phyloP scores from a whole-genome alignment of 345 rosid genomes.

The Sisymbrium altissimum region DNA sequence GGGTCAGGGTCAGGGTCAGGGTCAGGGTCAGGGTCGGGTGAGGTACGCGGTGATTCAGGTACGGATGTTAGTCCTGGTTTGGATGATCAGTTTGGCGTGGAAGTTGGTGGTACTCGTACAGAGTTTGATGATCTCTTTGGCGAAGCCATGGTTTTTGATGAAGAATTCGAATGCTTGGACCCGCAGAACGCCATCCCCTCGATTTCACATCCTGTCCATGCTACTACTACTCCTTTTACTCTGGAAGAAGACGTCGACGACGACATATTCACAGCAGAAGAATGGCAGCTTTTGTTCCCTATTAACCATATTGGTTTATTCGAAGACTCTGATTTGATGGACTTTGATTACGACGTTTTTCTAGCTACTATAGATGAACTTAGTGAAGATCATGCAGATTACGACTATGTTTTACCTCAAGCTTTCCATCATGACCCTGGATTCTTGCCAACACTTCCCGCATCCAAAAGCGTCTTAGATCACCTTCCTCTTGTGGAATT shows the following conservation, averaged over 20 bases:
- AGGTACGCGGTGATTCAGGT: not conserved
- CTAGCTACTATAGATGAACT: not conserved
- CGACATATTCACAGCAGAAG: too few relatives aligned
- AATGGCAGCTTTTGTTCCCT: conserved; percentile 29
- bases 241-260: conserved; percentile 13
- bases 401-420: too few relatives aligned
- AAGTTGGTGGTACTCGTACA: too few relatives aligned
- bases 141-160: conserved; percentile 5
- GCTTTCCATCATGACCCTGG: conserved; percentile 19
- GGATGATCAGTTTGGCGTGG: too few relatives aligned
- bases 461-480: conserved; percentile 57
- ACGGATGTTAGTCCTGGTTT: too few relatives aligned
- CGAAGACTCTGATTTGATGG: not conserved
- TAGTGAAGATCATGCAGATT: not conserved
- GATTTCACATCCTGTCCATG: not conserved
- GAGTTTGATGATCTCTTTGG: not conserved
- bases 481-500: conserved; percentile 53
- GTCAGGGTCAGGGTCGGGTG: too few relatives aligned
- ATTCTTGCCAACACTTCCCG: conserved; percentile 52
- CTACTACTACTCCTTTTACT: not conserved
- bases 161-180: conserved; percentile 35
- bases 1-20: conserved; percentile 19
- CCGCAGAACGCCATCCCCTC: conserved; percentile 5
- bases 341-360: not conserved
- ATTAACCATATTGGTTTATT: not conserved